A percentile compares a stretch with the other conserved stretches of the same genome.
Evolutionary conservation across 2,329 filamentous ascomycete species (phyloP).

Genomic region (Berkeleyomyces rouxiae): DNA sequence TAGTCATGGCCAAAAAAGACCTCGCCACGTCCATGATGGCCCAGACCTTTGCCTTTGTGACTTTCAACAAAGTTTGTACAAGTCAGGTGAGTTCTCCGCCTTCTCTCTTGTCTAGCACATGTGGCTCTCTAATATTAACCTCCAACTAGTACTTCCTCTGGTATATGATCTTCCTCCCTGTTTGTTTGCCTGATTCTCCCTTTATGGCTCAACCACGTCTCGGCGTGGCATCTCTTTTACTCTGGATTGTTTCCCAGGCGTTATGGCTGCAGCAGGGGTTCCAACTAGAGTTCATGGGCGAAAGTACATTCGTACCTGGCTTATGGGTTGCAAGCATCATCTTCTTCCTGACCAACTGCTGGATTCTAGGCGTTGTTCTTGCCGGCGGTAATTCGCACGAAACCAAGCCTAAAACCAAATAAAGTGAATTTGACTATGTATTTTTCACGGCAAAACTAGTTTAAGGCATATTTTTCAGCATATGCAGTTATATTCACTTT

Average conservation of each 20-base stretch:
- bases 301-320: constrained; percentile 70
- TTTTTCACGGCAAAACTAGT: too few relatives aligned
- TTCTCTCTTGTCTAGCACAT: not conserved
- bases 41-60: constrained; percentile 92
- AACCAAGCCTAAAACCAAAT: not conserved
- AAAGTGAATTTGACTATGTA: too few relatives aligned
- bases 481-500: too few relatives aligned
- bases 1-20: constrained; percentile 64
- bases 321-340: constrained; percentile 57
- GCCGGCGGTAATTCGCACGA: constrained; percentile 33
- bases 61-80: constrained; percentile 98
- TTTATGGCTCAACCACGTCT: constrained; percentile 42
- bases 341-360: constrained; percentile 78
- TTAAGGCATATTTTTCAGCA: too few relatives aligned
- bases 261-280: constrained; percentile 63
- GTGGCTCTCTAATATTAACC: not conserved
- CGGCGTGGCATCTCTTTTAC: constrained; percentile 45
- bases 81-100: constrained; percentile 54
- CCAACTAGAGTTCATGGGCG: constrained; percentile 61
- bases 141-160: constrained; percentile 74
- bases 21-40: constrained; percentile 74
- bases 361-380: constrained; percentile 71
- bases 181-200: constrained; percentile 71
- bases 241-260: constrained; percentile 66
- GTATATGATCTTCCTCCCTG: constrained; percentile 87